Evolutionary conservation across 257 asterid genomes (phyloP).

Genomic region (Penstemon barbatus): DNA sequence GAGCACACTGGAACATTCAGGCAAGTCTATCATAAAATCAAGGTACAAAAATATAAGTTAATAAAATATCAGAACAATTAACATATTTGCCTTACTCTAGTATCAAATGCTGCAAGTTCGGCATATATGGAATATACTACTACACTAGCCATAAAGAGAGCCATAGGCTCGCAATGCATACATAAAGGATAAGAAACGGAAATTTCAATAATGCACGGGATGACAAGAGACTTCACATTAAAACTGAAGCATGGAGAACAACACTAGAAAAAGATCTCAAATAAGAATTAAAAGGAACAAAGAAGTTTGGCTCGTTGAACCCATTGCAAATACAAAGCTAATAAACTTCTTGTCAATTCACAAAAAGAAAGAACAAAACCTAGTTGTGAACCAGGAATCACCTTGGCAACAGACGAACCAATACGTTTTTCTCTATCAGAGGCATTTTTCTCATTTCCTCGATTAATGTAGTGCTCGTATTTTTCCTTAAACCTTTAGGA

Average conservation of each 20-base stretch:
- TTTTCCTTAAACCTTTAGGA: conserved; percentile 74
- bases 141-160: neutral
- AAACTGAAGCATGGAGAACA: conserved; percentile 19
- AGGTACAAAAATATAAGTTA: neutral
- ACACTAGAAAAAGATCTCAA: conserved; percentile 10
- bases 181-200: neutral
- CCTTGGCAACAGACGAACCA: conserved; percentile 94
- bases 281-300: neutral
- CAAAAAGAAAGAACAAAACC: conserved; percentile 1
- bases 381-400: conserved; percentile 31
- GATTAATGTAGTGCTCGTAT: conserved; percentile 70
- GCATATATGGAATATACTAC: neutral
- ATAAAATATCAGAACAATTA: conserved; percentile 1
- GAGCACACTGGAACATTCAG: neutral
- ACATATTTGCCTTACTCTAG: neutral
- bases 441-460: conserved; percentile 91
- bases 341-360: conserved; percentile 14
- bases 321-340: conserved; percentile 12
- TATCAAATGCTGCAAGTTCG: neutral
- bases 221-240: neutral
- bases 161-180: neutral
- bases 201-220: neutral
- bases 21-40: neutral
- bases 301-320: conserved; percentile 1
- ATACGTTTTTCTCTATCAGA: conserved; percentile 84